Evolutionary conservation across 805 yeast genomes (phyloP).

Genomic region (Candida ulmi): DNA sequence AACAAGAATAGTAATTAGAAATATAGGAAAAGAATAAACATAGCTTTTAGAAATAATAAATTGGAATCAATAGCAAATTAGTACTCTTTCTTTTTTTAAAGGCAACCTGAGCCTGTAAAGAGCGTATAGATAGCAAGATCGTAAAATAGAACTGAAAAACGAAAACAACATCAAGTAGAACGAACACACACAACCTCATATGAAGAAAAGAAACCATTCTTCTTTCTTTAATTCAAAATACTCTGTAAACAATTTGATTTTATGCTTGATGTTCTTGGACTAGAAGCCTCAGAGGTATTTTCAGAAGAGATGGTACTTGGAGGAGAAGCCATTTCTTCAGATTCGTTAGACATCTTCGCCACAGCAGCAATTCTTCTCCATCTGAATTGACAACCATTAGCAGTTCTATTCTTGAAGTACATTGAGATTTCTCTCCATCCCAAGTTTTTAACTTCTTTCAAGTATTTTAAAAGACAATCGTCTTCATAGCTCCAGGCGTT

Average conservation of each 20-base stretch:
- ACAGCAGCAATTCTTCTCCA: conserved; percentile 49
- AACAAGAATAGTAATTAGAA: too few species aligned
- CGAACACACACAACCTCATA: too few species aligned
- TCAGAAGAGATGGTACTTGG: not conserved
- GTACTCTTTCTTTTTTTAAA: too few species aligned
- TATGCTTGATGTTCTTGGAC: not conserved
- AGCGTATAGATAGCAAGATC: too few species aligned
- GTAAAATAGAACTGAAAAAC: too few species aligned
- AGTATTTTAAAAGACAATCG: conserved; percentile 50
- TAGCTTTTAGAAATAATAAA: too few species aligned
- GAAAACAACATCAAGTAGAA: too few species aligned
- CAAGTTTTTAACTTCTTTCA: conserved; percentile 61
- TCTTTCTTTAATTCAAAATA: too few species aligned
- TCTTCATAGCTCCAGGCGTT: conserved; percentile 62
- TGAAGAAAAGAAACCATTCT: too few species aligned
- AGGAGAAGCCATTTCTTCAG: not conserved
- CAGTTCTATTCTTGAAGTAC: conserved; percentile 63
- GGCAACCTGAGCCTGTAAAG: too few species aligned
- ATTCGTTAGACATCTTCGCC: conserved; percentile 4
- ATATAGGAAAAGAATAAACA: not conserved
- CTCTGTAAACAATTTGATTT: too few species aligned
- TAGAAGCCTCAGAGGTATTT: not conserved
- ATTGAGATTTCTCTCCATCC: conserved; percentile 76
- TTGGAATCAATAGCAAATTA: too few species aligned
- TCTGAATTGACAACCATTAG: conserved; percentile 72